Conservation (phyloP, 352 stramenopile genomes). For the Globisporangium perplexum region DNA sequence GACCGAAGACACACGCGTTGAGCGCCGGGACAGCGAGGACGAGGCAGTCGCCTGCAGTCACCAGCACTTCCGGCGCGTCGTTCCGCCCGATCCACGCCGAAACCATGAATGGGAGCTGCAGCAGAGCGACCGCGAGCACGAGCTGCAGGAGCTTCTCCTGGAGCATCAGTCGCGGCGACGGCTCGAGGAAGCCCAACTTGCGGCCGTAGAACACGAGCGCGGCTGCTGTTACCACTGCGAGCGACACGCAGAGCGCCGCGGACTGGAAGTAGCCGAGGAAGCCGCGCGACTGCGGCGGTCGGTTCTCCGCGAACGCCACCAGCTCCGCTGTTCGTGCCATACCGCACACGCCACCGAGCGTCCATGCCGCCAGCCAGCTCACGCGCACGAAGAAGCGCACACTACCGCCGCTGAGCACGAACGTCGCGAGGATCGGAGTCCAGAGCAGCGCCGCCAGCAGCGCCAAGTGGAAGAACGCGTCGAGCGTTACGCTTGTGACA, state of each 20-base stretch:
- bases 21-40: slow-evolving; percentile 49
- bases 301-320: background rate
- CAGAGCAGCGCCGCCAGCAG: slow-evolving; percentile 73
- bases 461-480: slow-evolving; percentile 37
- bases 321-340: slow-evolving; percentile 26
- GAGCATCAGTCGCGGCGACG: slow-evolving; percentile 41
- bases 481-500: slow-evolving; percentile 17
- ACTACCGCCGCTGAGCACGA: slow-evolving; percentile 51
- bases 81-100: slow-evolving; percentile 24
- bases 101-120: slow-evolving; percentile 49
- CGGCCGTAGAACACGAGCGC: slow-evolving; percentile 37
- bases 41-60: slow-evolving; percentile 40
- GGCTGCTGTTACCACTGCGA: slow-evolving; percentile 20
- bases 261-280: slow-evolving; percentile 24
- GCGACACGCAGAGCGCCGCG: slow-evolving; percentile 17
- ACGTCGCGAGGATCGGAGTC: slow-evolving; percentile 58
- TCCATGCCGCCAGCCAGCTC: slow-evolving; percentile 42
- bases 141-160: slow-evolving; percentile 14
- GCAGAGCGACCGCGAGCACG: slow-evolving; percentile 24
- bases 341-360: slow-evolving; percentile 44
- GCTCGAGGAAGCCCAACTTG: slow-evolving; percentile 34
- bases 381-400: slow-evolving; percentile 41
- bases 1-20: slow-evolving; percentile 62
- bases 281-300: slow-evolving; percentile 1
- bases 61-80: slow-evolving; percentile 15